These are phyloP conservation scores for Solanum sparsipilum DNA, from an alignment of 257 asterid species.

Conservation along the genomic window DNA sequence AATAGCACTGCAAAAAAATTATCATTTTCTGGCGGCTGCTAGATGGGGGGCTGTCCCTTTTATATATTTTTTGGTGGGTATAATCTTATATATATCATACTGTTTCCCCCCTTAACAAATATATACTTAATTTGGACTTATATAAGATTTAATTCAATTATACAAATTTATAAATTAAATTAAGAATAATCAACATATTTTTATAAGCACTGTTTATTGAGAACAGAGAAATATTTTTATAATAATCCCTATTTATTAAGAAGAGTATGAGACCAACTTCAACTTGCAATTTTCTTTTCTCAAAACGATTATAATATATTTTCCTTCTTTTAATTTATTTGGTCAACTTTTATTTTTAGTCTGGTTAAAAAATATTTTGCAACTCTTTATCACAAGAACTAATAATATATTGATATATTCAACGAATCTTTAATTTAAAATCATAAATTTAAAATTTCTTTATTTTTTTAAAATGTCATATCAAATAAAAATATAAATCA, in stretches of 20 bases:
- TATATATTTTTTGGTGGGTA: not conserved
- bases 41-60: not conserved
- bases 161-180: not conserved
- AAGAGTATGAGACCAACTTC: not conserved
- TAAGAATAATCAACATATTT: not conserved
- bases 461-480: accelerated
- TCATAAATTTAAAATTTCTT: accelerated
- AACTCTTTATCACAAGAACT: no score
- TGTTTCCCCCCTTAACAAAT: not conserved
- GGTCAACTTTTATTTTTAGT: not conserved
- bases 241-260: not conserved
- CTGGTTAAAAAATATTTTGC: not conserved
- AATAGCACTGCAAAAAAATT: not conserved
- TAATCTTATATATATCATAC: not conserved
- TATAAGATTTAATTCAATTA: not conserved
- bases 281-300: not conserved
- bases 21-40: not conserved
- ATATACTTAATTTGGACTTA: not conserved
- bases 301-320: not conserved
- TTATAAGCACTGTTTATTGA: not conserved
- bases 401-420: no score
- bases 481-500: no score
- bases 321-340: no score
- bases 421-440: no score
- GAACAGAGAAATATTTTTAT: not conserved